Evolutionary conservation across 306 rosid genomes (phyloP), one percentile per base, ranked within the genome.

Genomic region (Gillenia trifoliata): DNA sequence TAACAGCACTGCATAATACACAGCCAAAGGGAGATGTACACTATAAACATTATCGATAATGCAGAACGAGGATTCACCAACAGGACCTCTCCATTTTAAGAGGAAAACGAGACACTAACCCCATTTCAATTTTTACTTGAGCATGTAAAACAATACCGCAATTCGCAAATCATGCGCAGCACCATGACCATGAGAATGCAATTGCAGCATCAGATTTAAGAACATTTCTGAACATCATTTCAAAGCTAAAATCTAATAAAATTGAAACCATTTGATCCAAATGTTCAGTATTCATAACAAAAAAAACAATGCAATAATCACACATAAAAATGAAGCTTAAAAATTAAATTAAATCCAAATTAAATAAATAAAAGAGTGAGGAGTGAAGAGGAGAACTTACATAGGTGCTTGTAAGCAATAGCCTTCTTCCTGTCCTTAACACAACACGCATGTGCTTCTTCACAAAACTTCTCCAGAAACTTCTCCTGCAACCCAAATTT

Each of bases 371-470:
- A 2, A 3, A 45, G 9, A 59, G 1, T 11, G 4, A n/a, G 64
- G 29, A 29, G 29, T 20, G 57, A 56, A 68, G 67, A 70, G 36
- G 56, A 65, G n/a, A 40, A 78, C n/a, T 29, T 55, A 10, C 66
- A 83, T 34, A 91, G 78, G 82, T 91, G 92, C 65, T 88, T 91
- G 87, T 93, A 91, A 73, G 78, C 83, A 64, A 93, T 78, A 66
- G 83, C 81, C 75, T 90, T 90, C 83, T 88, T 94, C 0, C 90
- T 90, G 56, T 91, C 94, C 81, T 77, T 83, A 60, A 75, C 89
- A 76, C 75, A 78, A 66, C 74, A 40, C 23, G 81, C 78, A 81
- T 85, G 78, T 9, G 90, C 83, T 15, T 94, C 97, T 66, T 76
- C 79, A 31, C 89, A 70, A 43, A 91, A 87, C 63, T 83, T 91